Percentiles rank a stretch among this genome's conserved stretches.
Evolutionary conservation across 768 basidiomycete genomes (phyloP).

Genomic region (Ramaria rubella): DNA sequence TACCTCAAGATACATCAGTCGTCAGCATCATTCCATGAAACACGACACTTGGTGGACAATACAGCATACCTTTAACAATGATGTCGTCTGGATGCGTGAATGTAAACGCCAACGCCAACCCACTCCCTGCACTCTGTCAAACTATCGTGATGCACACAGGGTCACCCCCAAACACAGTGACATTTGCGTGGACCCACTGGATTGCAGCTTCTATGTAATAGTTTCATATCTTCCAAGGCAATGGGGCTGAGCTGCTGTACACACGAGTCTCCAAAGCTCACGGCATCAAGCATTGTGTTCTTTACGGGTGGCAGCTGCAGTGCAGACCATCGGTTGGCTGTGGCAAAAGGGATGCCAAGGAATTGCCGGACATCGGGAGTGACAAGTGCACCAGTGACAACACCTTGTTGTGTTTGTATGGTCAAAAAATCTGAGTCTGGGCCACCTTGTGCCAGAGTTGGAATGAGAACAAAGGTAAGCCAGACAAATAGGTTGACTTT

Average conservation of each 20-base stretch:
- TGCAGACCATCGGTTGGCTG: background rate
- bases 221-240: background rate
- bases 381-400: background rate
- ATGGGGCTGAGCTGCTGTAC: background rate
- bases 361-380: background rate
- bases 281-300: background rate
- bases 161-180: slow-evolving; percentile 33
- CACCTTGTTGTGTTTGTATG: slow-evolving; percentile 2
- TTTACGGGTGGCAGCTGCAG: background rate
- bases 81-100: too few species aligned
- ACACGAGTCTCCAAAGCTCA: background rate
- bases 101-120: too few species aligned
- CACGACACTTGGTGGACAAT: too few species aligned
- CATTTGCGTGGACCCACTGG: slow-evolving; percentile 31
- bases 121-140: slow-evolving; percentile 52
- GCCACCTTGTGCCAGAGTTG: too few species aligned
- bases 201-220: slow-evolving; percentile 18
- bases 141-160: slow-evolving; percentile 41
- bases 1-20: too few species aligned
- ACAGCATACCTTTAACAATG: too few species aligned
- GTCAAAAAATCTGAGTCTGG: too few species aligned
- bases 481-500: too few species aligned
- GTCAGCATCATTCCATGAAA: too few species aligned
- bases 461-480: too few species aligned
- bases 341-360: background rate